These are phyloP conservation scores for Poterioochromonas sp. DNA, from an alignment of 352 stramenopile species.

Conservation along the genomic window DNA sequence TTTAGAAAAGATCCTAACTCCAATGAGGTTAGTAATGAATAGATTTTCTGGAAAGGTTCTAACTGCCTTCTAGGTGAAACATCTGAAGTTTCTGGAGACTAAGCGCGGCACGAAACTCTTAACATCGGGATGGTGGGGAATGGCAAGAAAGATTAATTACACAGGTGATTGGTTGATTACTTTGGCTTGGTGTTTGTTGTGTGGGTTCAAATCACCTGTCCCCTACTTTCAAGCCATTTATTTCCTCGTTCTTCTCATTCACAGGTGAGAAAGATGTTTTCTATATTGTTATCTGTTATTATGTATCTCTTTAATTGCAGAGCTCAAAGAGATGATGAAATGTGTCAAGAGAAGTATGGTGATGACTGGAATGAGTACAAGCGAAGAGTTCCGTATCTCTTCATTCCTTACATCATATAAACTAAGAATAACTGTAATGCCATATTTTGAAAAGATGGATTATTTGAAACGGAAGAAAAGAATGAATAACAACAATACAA, in stretches of 20 bases:
- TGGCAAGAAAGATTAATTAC: conserved; percentile 75
- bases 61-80: conserved; percentile 45
- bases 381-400: conserved; percentile 63
- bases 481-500: too few species aligned
- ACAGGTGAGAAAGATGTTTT: conserved; percentile 50
- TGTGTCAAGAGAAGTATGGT: conserved; percentile 72
- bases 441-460: too few species aligned
- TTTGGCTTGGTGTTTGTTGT: conserved; percentile 54
- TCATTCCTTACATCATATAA: conserved; percentile 69
- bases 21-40: conserved; percentile 29
- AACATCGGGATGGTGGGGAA: conserved; percentile 74
- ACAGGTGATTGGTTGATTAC: conserved; percentile 76
- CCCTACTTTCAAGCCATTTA: conserved; percentile 84
- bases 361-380: conserved; percentile 77
- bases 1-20: conserved; percentile 63
- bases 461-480: too few species aligned
- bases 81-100: conserved; percentile 65
- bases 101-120: conserved; percentile 66
- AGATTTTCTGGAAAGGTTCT: conserved; percentile 17
- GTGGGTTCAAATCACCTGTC: conserved; percentile 49
- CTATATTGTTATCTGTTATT: neutral
- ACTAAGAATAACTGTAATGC: neutral
- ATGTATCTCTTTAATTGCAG: neutral
- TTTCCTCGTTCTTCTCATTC: conserved; percentile 72
- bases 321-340: conserved; percentile 66